Percentiles rank a stretch among this genome's conserved stretches.
Conservation (phyloP, 768 basidiomycete species). For the Mycena filopes region DNA sequence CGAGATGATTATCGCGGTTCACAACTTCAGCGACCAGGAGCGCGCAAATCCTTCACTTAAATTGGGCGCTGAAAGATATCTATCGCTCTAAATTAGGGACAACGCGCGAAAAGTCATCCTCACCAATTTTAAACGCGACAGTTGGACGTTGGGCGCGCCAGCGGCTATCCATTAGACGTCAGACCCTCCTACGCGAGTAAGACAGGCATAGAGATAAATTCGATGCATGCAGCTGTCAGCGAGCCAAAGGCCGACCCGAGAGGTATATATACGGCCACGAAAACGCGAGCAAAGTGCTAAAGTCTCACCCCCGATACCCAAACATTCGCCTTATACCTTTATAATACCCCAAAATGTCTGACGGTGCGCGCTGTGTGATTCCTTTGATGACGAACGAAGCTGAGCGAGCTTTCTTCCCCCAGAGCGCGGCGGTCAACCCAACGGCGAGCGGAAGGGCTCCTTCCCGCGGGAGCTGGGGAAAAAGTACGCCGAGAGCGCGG, state of each 20-base stretch:
- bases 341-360: neutral
- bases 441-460: slow-evolving; percentile 16
- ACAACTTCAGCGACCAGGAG: neutral
- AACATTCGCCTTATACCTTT: slow-evolving; percentile 18
- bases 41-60: slow-evolving; percentile 12
- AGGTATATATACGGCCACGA: slow-evolving; percentile 20
- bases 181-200: neutral
- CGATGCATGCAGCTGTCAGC: slow-evolving; percentile 9
- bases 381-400: neutral
- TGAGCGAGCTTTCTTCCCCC: neutral
- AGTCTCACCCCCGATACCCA: slow-evolving; percentile 12
- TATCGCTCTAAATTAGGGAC: neutral
- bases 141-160: slow-evolving; percentile 19
- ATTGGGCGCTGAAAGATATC: neutral
- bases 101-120: neutral
- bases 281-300: neutral
- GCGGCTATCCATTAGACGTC: slow-evolving; percentile 23
- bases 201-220: slow-evolving; percentile 20
- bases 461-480: slow-evolving; percentile 34
- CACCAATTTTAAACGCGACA: slow-evolving; percentile 7
- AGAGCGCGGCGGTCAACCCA: slow-evolving; percentile 13
- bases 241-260: neutral
- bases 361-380: neutral
- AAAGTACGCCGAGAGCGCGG: slow-evolving; percentile 35
- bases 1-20: slow-evolving; percentile 23